Conservation (phyloP, 495 filamentous ascomycete genomes). For the Rostrohypoxylon terebratum region DNA sequence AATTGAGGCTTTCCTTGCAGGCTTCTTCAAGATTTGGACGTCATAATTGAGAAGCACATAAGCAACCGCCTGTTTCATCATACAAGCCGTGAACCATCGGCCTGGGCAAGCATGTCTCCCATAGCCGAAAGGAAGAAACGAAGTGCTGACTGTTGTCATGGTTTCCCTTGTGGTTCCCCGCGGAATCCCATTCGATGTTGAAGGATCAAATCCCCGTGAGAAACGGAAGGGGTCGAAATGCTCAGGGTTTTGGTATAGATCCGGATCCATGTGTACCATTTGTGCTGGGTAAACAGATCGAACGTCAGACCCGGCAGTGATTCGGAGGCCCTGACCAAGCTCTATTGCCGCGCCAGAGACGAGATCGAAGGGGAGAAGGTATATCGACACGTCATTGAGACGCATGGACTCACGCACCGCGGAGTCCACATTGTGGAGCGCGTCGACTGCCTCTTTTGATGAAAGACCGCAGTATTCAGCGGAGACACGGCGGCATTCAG, state of each 20-base stretch:
- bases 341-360: not conserved
- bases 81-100: not conserved
- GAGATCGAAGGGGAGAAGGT: slow-evolving; percentile 8
- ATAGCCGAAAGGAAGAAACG: not conserved
- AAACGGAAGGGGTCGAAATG: slow-evolving; percentile 31
- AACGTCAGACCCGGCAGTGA: not conserved
- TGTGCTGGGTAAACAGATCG: slow-evolving; percentile 19
- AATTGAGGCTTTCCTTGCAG: no score
- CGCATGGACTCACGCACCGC: slow-evolving; percentile 36
- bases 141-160: not conserved
- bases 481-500: slow-evolving; percentile 6
- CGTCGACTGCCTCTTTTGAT: slow-evolving; percentile 4
- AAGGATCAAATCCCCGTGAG: slow-evolving; percentile 1
- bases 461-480: not conserved
- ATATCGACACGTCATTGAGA: slow-evolving; percentile 8
- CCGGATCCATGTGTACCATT: slow-evolving; percentile 17
- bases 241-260: slow-evolving; percentile 12
- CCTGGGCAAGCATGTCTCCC: slow-evolving; percentile 2
- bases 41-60: no score
- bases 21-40: no score
- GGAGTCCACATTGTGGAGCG: slow-evolving; percentile 21
- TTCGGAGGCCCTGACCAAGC: slow-evolving; percentile 4
- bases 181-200: not conserved
- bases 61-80: no score
- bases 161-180: not conserved